Evolutionary conservation across 306 rosid species (phyloP).

Genomic region (Cajanus cajan): DNA sequence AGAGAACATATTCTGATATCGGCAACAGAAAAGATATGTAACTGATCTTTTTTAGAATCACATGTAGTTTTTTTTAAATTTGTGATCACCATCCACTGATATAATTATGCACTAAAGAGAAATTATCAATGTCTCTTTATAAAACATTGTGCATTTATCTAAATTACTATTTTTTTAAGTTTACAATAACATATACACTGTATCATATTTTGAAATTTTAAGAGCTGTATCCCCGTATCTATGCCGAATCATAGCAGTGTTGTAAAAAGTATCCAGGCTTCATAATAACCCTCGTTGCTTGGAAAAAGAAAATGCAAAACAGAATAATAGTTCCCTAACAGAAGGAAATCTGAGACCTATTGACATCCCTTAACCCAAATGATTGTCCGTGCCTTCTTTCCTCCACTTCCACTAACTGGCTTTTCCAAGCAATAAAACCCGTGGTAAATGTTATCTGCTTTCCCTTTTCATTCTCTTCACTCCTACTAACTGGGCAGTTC

Average conservation of each 20-base stretch:
- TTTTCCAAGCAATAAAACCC: background rate
- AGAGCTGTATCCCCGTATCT: background rate
- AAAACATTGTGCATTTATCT: background rate
- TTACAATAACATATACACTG: background rate
- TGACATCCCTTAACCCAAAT: background rate
- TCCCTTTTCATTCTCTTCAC: too few species aligned
- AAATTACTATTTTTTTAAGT: background rate
- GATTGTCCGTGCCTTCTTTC: background rate
- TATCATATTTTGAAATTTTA: background rate
- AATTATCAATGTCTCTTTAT: background rate
- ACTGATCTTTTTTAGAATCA: too few species aligned
- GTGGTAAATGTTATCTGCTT: background rate
- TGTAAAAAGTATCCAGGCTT: background rate
- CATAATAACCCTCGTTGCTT: background rate
- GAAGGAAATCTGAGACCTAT: background rate
- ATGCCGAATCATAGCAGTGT: background rate
- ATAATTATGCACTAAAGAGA: background rate
- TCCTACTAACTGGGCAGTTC: too few species aligned
- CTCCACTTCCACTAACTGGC: background rate
- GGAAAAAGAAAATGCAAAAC: background rate
- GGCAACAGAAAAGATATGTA: too few species aligned
- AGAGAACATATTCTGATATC: too few species aligned
- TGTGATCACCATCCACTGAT: background rate
- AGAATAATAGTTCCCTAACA: background rate
- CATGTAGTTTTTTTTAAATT: background rate